Percentiles rank a stretch among this genome's conserved stretches.
Conservation (phyloP, 306 rosid species). For the Aeschynomene evenia region DNA sequence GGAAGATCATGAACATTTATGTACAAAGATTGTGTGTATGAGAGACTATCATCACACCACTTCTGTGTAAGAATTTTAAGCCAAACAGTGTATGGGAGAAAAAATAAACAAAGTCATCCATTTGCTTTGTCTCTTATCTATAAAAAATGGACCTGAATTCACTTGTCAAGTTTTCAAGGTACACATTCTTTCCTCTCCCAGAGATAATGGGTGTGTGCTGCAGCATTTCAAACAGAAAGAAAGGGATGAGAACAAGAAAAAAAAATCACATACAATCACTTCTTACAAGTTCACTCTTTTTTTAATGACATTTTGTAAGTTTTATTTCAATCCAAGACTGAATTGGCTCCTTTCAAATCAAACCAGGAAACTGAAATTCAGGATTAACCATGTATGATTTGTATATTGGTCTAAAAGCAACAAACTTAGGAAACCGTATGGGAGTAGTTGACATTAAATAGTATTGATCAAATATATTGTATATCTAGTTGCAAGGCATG, state of each 20-base stretch:
- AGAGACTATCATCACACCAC: constrained; percentile 6
- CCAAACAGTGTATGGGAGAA: not conserved
- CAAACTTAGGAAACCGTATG: not conserved
- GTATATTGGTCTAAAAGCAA: not conserved
- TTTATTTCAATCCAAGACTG: not conserved
- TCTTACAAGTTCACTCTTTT: not conserved
- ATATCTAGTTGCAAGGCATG: constrained; percentile 6
- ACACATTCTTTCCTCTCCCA: constrained; percentile 13
- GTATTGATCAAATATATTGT: not conserved
- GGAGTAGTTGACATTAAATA: not conserved
- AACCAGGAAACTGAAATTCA: constrained; percentile 23
- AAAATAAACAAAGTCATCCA: constrained; percentile 14
- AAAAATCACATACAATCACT: not conserved
- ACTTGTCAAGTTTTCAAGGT: constrained; percentile 20
- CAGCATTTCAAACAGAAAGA: constrained; percentile 31
- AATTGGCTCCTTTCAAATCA: constrained; percentile 1
- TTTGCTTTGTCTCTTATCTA: constrained; percentile 17
- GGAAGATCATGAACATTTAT: constrained; percentile 22
- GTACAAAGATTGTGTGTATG: constrained; percentile 13
- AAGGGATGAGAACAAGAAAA: constrained; percentile 18
- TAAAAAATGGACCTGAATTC: constrained; percentile 5
- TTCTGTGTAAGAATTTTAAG: constrained; percentile 8
- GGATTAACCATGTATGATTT: not conserved
- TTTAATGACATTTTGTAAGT: constrained; percentile 8
- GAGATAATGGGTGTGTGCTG: constrained; percentile 30